Conservation (phyloP, 192 early-diverging fungal genomes). For the Coemansia umbellata region DNA sequence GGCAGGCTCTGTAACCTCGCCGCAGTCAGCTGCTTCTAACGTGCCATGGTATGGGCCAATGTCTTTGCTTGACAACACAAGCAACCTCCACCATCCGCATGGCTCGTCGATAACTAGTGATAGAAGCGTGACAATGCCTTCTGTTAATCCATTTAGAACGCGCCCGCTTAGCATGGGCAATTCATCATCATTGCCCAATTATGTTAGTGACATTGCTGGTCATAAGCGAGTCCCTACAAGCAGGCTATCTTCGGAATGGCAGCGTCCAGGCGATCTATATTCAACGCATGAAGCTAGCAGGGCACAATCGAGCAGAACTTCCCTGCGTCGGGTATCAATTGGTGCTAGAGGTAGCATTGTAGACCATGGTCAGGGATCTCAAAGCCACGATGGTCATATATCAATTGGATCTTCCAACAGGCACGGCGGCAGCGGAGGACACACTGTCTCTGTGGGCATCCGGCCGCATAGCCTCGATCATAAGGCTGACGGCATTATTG, state of each 20-base stretch:
- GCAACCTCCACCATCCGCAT: not conserved
- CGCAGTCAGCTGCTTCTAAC: not conserved
- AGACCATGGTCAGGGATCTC: not conserved
- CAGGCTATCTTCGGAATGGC: slow-evolving; percentile 7
- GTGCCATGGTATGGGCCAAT: not conserved
- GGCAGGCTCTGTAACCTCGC: not conserved
- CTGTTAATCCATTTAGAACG: slow-evolving; percentile 40
- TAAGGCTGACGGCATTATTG: slow-evolving; percentile 3
- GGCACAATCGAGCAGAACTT: not conserved
- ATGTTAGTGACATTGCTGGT: not conserved
- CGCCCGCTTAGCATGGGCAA: slow-evolving; percentile 33
- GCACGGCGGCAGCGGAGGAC: slow-evolving; percentile 5
- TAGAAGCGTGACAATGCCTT: slow-evolving; percentile 16
- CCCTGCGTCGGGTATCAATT: not conserved
- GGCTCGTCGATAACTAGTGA: slow-evolving; percentile 5
- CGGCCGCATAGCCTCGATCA: slow-evolving; percentile 32
- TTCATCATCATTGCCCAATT: slow-evolving; percentile 27
- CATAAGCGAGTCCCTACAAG: not conserved
- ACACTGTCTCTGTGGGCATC: not conserved
- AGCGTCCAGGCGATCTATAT: not conserved
- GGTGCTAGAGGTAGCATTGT: not conserved
- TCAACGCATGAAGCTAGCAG: not conserved
- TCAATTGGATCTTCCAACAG: no score
- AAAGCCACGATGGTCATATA: not conserved
- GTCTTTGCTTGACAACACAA: not conserved